Percentiles rank a stretch among this genome's conserved stretches.
Conservation (phyloP, 1,139 yeast species). For the Debaryomyces singareniensis region DNA sequence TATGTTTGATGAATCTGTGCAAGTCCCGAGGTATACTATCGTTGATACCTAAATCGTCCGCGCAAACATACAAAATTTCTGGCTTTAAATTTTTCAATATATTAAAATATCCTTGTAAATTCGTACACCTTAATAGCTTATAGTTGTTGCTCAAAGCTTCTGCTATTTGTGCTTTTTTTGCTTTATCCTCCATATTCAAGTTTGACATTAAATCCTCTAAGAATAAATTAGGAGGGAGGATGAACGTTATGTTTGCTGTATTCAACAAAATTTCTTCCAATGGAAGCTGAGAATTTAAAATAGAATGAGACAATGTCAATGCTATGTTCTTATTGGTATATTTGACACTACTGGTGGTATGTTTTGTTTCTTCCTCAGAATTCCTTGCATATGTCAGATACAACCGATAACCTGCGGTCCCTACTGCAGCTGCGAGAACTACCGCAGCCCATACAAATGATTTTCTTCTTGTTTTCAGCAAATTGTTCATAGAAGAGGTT, state of each 20-base stretch:
- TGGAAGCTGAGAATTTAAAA: constrained; percentile 33
- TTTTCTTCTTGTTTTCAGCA: too few relatives aligned
- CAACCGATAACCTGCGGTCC: constrained; percentile 30
- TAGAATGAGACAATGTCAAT: constrained; percentile 38
- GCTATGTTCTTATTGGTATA: constrained; percentile 34
- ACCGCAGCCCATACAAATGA: too few relatives aligned
- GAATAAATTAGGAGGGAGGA: constrained; percentile 40
- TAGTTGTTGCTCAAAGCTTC: constrained; percentile 26
- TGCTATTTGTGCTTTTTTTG: constrained; percentile 10
- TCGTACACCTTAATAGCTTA: constrained; percentile 36
- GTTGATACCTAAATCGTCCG: constrained; percentile 38
- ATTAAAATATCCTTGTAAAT: constrained; percentile 38
- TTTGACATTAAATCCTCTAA: constrained; percentile 31
- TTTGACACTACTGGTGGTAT: too few relatives aligned
- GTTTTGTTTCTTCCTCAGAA: too few relatives aligned
- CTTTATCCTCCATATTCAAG: constrained; percentile 8
- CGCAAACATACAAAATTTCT: constrained; percentile 35
- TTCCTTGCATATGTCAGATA: too few relatives aligned
- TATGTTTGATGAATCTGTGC: constrained; percentile 32
- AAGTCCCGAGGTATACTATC: constrained; percentile 29
- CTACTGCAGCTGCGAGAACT: constrained; percentile 33
- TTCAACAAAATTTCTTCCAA: constrained; percentile 33
- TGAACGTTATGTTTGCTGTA: constrained; percentile 39
- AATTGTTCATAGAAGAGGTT: too few relatives aligned
- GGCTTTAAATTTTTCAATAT: constrained; percentile 38